Percentiles rank a stretch among this genome's conserved stretches.
phyloP scores from a whole-genome alignment of 129 eudicot species.

The Escallonia herrerae region DNA sequence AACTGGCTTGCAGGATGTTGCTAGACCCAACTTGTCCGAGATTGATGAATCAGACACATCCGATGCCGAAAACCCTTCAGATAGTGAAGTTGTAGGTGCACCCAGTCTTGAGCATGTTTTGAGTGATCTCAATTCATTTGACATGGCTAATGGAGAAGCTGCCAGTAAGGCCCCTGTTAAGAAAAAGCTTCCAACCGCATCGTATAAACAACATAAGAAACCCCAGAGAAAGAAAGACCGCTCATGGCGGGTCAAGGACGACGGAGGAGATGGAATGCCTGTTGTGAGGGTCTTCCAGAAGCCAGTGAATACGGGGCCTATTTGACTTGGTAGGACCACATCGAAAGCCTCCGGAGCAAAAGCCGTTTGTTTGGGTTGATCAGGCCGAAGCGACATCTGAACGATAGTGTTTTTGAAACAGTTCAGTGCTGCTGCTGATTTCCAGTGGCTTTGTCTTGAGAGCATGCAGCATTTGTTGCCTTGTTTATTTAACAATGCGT shows the following conservation, averaged over 20 bases:
- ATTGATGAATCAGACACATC: conserved; percentile 31
- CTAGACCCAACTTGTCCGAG: conserved; percentile 18
- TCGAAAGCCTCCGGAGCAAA: neutral
- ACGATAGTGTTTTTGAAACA: too few relatives aligned
- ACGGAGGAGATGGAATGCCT: conserved; percentile 77
- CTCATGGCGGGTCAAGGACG: conserved; percentile 64
- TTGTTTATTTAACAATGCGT: too few relatives aligned
- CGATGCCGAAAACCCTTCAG: conserved; percentile 20
- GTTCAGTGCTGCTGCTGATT: too few relatives aligned
- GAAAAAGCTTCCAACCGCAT: conserved; percentile 32
- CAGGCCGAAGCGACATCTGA: too few relatives aligned
- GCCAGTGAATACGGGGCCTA: conserved; percentile 43
- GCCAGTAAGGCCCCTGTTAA: conserved; percentile 22
- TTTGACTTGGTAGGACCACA: conserved; percentile 11
- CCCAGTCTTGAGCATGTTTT: conserved; percentile 51
- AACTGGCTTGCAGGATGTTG: conserved; percentile 5
- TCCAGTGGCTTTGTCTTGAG: too few relatives aligned
- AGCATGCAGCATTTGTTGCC: too few relatives aligned
- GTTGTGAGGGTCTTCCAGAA: conserved; percentile 66
- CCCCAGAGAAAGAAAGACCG: conserved; percentile 84
- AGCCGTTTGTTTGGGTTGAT: neutral
- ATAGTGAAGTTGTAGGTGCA: conserved; percentile 23
- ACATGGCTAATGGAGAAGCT: conserved; percentile 55
- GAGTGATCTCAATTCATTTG: conserved; percentile 63
- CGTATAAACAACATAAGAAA: conserved; percentile 83